Percentiles rank a stretch among this genome's conserved stretches.
Conservation (phyloP, 176 grass and related monocot species). For the Puccinellia tenuiflora region DNA sequence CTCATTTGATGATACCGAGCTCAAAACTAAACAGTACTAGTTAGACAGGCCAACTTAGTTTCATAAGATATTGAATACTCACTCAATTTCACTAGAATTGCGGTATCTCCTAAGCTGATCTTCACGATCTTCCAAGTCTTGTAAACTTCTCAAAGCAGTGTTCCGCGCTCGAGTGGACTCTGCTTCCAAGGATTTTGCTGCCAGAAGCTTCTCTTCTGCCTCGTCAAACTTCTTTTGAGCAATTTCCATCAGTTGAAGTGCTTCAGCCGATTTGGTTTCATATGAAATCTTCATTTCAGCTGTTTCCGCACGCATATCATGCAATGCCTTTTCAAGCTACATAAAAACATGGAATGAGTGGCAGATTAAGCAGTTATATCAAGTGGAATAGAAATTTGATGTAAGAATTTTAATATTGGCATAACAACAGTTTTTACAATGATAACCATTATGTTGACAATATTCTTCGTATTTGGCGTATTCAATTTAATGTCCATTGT, state of each 20-base stretch:
- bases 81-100: constrained; percentile 55
- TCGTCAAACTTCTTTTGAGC: constrained; percentile 77
- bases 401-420: not conserved
- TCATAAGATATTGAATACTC: constrained; percentile 31
- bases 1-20: not conserved
- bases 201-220: constrained; percentile 61
- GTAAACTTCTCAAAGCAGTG: constrained; percentile 56
- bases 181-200: constrained; percentile 60
- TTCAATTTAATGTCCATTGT: not conserved
- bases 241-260: constrained; percentile 40
- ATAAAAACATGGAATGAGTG: constrained; percentile 28
- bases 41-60: constrained; percentile 18
- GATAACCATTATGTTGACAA: not conserved
- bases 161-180: constrained; percentile 41
- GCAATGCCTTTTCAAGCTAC: constrained; percentile 89
- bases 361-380: not conserved
- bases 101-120: constrained; percentile 68
- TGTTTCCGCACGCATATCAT: constrained; percentile 63
- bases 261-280: constrained; percentile 63
- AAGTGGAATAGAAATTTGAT: not conserved
- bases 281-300: constrained; percentile 85
- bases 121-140: constrained; percentile 79
- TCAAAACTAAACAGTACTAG: not conserved
- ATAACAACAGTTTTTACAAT: not conserved
- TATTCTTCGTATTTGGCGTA: not conserved